phyloP scores from a whole-genome alignment of 306 rosid genomes.

The Dicorynia guianensis region DNA sequence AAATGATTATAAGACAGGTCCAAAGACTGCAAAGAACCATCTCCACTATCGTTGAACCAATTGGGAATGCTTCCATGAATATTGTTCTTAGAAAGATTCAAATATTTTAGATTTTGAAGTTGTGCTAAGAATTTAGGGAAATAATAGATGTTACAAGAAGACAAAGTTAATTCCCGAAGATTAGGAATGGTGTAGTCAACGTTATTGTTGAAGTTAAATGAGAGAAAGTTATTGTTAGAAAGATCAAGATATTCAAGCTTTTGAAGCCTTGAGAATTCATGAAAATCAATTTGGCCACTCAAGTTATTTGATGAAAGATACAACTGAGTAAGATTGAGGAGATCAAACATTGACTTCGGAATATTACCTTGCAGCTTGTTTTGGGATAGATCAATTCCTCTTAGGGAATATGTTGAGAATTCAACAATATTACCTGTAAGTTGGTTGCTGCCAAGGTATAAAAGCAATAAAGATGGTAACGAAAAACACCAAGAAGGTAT shows the following conservation, averaged over 20 bases:
- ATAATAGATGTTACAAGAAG: slow-evolving; percentile 29
- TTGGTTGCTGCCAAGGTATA: not conserved
- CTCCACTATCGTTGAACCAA: too few species aligned
- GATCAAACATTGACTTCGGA: slow-evolving; percentile 37
- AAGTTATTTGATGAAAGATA: slow-evolving; percentile 5
- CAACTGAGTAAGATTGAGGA: not conserved
- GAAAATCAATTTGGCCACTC: not conserved
- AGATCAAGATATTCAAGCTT: too few species aligned
- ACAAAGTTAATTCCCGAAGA: not conserved
- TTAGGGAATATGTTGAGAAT: not conserved
- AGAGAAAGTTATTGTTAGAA: too few species aligned
- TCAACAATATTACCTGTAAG: not conserved
- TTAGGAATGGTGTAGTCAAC: slow-evolving; percentile 1
- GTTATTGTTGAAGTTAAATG: too few species aligned
- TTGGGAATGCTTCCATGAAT: too few species aligned
- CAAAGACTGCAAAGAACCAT: too few species aligned
- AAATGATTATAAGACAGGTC: too few species aligned
- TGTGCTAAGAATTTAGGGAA: slow-evolving; percentile 36
- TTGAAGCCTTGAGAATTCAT: not conserved
- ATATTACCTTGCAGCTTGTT: slow-evolving; percentile 41
- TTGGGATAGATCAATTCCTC: not conserved
- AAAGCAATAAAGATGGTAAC: not conserved
- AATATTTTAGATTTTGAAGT: rapidly evolving
- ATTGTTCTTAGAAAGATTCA: slow-evolving; percentile 48
- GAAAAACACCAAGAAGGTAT: slow-evolving; percentile 34